Percentiles rank a stretch among this genome's conserved stretches.
These are phyloP conservation scores for Talaromyces sp. DNA, from an alignment of 2,329 filamentous ascomycete species.

Conservation along the genomic window DNA sequence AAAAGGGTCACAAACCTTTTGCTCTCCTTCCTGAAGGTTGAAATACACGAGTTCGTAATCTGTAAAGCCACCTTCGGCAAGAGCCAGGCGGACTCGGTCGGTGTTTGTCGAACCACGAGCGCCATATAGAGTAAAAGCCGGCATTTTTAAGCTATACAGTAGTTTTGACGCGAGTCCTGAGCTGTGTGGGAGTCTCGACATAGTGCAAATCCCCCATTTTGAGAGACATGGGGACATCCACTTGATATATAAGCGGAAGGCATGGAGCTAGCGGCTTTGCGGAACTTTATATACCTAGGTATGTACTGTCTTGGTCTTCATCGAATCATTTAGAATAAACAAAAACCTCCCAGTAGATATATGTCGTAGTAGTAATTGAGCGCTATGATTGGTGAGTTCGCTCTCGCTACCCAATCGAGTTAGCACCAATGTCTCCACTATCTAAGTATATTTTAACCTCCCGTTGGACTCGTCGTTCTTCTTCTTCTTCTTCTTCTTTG, in stretches of 20 bases:
- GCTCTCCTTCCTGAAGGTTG: constrained; percentile 13
- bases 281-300: too few relatives aligned
- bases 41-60: constrained; percentile 15
- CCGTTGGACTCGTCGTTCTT: neutral
- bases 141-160: constrained; percentile 14
- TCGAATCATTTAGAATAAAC: neutral
- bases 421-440: constrained; percentile 8
- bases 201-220: neutral
- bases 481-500: neutral
- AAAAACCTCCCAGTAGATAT: neutral
- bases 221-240: neutral
- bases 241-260: neutral
- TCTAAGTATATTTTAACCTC: neutral
- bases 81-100: constrained; percentile 16
- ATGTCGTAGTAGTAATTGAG: neutral
- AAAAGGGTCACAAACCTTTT: constrained; percentile 5
- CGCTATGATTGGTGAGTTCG: constrained; percentile 15
- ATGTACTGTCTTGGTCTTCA: neutral
- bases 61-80: constrained; percentile 16
- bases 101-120: constrained; percentile 14
- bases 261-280: neutral
- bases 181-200: constrained; percentile 3
- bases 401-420: constrained; percentile 6
- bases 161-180: constrained; percentile 7
- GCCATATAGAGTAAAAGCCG: constrained; percentile 18